Conservation (phyloP, 2,329 filamentous ascomycete species). For the Beauveria sp. region DNA sequence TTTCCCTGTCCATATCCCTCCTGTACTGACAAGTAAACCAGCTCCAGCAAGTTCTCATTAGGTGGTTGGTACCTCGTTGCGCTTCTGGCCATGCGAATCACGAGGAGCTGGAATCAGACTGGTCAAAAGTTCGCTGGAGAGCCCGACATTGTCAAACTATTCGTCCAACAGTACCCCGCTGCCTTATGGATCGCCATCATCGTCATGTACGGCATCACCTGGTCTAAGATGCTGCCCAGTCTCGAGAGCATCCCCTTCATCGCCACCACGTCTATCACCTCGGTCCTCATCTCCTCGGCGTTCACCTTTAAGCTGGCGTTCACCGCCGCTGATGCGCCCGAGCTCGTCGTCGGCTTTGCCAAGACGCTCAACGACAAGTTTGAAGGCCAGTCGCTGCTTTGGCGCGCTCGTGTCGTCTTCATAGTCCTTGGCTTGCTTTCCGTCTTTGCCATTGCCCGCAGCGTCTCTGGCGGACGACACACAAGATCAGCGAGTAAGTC, state of each 20-base stretch:
- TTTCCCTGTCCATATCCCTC: background rate
- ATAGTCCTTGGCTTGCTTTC: constrained; percentile 34
- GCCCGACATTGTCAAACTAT: constrained; percentile 71
- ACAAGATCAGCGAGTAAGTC: constrained; percentile 23
- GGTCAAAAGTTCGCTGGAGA: constrained; percentile 93
- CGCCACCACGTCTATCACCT: constrained; percentile 32
- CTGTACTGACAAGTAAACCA: constrained; percentile 15
- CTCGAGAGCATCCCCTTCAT: constrained; percentile 35
- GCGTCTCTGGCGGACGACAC: constrained; percentile 22
- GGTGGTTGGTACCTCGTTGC: constrained; percentile 34
- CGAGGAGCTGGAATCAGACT: constrained; percentile 88
- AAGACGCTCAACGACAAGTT: constrained; percentile 32
- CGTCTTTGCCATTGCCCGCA: constrained; percentile 31
- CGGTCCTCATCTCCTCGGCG: constrained; percentile 43
- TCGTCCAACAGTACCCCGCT: constrained; percentile 55
- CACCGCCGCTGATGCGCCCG: constrained; percentile 78
- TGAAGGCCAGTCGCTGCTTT: constrained; percentile 37
- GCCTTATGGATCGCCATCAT: constrained; percentile 70
- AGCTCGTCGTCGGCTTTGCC: constrained; percentile 54
- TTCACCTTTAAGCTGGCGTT: constrained; percentile 87
- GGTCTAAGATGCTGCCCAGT: constrained; percentile 34
- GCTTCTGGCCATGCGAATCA: constrained; percentile 56
- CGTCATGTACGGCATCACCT: constrained; percentile 58
- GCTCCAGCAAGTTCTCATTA: constrained; percentile 20
- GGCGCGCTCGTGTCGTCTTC: constrained; percentile 43